phyloP scores from a whole-genome alignment of 352 stramenopile species.

The Phytophthora rubi region DNA sequence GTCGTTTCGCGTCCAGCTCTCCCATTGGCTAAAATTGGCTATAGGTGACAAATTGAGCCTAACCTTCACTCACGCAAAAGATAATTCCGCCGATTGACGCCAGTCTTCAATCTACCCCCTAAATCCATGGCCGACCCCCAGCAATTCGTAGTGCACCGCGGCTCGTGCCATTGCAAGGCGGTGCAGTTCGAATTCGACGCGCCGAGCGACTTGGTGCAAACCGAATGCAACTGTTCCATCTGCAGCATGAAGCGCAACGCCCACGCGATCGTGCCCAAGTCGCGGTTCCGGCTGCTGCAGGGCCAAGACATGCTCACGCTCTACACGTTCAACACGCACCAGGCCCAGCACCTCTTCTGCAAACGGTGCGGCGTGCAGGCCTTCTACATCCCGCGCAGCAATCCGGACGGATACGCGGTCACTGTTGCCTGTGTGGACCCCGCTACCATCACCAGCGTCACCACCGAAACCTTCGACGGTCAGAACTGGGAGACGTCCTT shows the following conservation, averaged over 20 bases:
- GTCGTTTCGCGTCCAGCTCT: conserved; percentile 19
- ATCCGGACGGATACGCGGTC: conserved; percentile 79
- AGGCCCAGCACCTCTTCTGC: conserved; percentile 85
- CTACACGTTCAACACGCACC: conserved; percentile 87
- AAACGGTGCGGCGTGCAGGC: conserved; percentile 74
- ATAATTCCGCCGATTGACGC: conserved; percentile 8
- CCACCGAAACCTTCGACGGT: conserved; percentile 72
- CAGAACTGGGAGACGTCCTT: conserved; percentile 68
- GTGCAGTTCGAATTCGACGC: conserved; percentile 80
- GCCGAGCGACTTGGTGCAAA: conserved; percentile 56
- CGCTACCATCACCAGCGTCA: conserved; percentile 57
- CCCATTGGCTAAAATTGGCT: conserved; percentile 15
- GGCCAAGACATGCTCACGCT: conserved; percentile 58
- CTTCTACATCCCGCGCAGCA: conserved; percentile 86
- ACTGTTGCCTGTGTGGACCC: conserved; percentile 76
- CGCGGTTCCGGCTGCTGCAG: conserved; percentile 59
- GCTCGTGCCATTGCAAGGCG: conserved; percentile 70
- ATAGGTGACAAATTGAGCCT: neutral
- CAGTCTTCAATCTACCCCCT: conserved; percentile 4
- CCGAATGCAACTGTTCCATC: conserved; percentile 88
- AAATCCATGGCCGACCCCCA: neutral
- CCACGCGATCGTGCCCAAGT: conserved; percentile 68
- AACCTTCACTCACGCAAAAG: conserved; percentile 20
- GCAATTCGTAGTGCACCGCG: conserved; percentile 13
- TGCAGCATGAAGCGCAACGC: conserved; percentile 84